A percentile compares a stretch with the other conserved stretches of the same genome.
These are phyloP conservation scores for Platanus orientalis DNA, from an alignment of 164 flowering plant genomes.

Conservation along the genomic window DNA sequence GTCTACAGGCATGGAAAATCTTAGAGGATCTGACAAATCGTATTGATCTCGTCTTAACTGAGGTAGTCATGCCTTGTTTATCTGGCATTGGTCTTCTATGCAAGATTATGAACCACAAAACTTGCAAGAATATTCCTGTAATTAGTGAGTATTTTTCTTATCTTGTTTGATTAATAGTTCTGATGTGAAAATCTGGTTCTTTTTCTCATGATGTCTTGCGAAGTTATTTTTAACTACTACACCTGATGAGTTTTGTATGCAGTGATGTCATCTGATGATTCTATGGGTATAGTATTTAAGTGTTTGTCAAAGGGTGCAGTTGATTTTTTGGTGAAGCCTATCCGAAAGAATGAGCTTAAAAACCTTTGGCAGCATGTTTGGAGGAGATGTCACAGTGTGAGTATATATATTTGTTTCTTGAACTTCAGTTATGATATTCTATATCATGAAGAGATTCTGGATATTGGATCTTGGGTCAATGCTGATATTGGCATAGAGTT, in stretches of 20 bases:
- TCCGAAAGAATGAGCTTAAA: slow-evolving; percentile 71
- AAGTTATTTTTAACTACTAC: slow-evolving; percentile 18
- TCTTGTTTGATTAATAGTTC: neutral
- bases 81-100: slow-evolving; percentile 67
- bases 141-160: slow-evolving; percentile 73
- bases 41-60: slow-evolving; percentile 68
- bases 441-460: slow-evolving; percentile 8
- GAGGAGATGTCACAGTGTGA: slow-evolving; percentile 65
- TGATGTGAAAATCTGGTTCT: slow-evolving; percentile 2
- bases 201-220: slow-evolving; percentile 4
- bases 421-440: slow-evolving; percentile 6
- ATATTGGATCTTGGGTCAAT: slow-evolving; percentile 1
- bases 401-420: slow-evolving; percentile 6
- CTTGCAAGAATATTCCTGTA: slow-evolving; percentile 65
- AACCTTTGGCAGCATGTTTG: slow-evolving; percentile 80
- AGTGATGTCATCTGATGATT: slow-evolving; percentile 79
- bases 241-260: slow-evolving; percentile 38
- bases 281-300: slow-evolving; percentile 66
- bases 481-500: neutral
- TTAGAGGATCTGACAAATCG: slow-evolving; percentile 53
- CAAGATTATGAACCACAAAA: slow-evolving; percentile 74
- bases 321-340: slow-evolving; percentile 68
- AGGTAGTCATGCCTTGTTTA: slow-evolving; percentile 67
- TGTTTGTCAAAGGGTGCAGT: slow-evolving; percentile 71
- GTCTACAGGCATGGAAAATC: slow-evolving; percentile 79